Evolutionary conservation across 2,329 filamentous ascomycete genomes (phyloP).

Genomic region (Parasarocladium wereldwijsianum): DNA sequence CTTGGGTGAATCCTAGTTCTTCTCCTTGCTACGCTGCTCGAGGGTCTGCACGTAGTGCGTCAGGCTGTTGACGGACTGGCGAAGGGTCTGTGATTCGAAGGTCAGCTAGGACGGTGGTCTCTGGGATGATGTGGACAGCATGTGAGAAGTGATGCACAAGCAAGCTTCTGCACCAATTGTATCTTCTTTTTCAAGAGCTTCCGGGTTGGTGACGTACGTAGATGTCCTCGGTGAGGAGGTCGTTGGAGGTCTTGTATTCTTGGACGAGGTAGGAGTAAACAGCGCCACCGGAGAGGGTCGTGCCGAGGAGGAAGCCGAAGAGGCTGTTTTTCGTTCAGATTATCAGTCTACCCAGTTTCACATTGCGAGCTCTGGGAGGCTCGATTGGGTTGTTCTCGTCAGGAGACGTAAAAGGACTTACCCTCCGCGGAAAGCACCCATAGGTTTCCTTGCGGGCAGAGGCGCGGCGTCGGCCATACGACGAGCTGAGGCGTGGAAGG

Average conservation of each 20-base stretch:
- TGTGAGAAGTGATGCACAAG: not conserved
- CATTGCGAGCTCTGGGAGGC: not conserved
- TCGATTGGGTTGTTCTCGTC: too few species aligned
- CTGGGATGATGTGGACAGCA: constrained; percentile 1
- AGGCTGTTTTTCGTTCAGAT: constrained; percentile 37
- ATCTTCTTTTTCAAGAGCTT: too few species aligned
- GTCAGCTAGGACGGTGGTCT: constrained; percentile 4
- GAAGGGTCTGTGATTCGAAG: constrained; percentile 52
- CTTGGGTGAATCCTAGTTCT: constrained; percentile 62
- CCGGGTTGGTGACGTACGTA: constrained; percentile 53
- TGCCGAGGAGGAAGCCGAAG: constrained; percentile 82
- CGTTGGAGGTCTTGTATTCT: constrained; percentile 88
- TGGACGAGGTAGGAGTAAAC: constrained; percentile 89
- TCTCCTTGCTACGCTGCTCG: constrained; percentile 66
- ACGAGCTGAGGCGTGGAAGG: constrained; percentile 37
- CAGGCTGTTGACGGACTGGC: constrained; percentile 74
- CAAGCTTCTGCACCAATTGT: too few species aligned
- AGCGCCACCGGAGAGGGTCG: constrained; percentile 60
- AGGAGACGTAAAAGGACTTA: constrained; percentile 20
- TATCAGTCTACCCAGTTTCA: not conserved
- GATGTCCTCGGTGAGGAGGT: constrained; percentile 88
- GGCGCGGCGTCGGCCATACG: constrained; percentile 27
- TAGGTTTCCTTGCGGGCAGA: constrained; percentile 40
- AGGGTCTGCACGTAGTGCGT: constrained; percentile 70
- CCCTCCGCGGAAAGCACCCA: constrained; percentile 48